Conservation (phyloP, 164 flowering plant genomes). For the Piper longum region DNA sequence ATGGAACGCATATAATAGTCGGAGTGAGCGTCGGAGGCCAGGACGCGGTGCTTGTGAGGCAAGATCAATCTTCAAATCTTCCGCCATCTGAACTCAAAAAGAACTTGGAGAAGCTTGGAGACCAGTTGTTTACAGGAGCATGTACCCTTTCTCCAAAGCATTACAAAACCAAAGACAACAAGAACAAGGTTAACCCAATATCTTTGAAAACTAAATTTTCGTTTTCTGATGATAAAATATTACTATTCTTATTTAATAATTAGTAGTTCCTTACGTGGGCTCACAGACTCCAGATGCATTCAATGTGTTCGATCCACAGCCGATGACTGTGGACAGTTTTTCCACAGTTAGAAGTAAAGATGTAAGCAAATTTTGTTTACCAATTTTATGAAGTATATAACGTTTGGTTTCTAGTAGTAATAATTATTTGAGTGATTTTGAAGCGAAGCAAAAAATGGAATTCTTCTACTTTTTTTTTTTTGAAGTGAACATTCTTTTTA, state of each 20-base stretch:
- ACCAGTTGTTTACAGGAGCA: constrained; percentile 56
- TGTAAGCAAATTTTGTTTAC: constrained; percentile 23
- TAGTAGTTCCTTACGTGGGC: too few species aligned
- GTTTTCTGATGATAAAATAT: neutral
- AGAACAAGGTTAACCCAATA: constrained; percentile 25
- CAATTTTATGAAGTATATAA: too few species aligned
- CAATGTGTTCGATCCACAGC: constrained; percentile 42
- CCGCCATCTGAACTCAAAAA: constrained; percentile 46
- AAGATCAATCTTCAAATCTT: constrained; percentile 50
- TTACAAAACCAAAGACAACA: constrained; percentile 24
- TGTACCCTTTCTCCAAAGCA: constrained; percentile 34
- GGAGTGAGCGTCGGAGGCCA: constrained; percentile 70
- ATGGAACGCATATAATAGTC: constrained; percentile 78
- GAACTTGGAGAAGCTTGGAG: constrained; percentile 62
- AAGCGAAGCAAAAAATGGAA: neutral
- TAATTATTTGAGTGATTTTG: neutral
- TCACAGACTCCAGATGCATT: constrained; percentile 42
- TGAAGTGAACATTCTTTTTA: too few species aligned
- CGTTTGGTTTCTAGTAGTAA: neutral
- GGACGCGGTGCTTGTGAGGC: constrained; percentile 53
- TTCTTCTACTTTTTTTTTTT: too few species aligned
- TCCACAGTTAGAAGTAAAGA: constrained; percentile 38
- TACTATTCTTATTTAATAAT: neutral
- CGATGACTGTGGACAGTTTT: constrained; percentile 20
- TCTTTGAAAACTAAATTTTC: neutral